Conservation (phyloP, 2,329 filamentous ascomycete species). For the Claviceps capensis region DNA sequence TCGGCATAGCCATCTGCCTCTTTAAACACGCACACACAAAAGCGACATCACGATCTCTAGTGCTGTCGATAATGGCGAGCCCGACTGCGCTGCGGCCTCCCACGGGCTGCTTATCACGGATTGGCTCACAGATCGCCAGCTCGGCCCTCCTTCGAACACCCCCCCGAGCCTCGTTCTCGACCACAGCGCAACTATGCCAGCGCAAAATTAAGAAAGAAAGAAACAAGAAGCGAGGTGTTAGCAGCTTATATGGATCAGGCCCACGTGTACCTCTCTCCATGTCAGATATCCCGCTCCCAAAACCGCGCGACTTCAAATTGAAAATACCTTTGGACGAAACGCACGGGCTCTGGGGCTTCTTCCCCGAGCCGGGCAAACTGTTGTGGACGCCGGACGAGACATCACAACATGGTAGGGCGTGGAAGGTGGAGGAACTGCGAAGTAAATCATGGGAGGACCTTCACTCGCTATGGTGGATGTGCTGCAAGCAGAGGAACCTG, state of each 20-base stretch:
- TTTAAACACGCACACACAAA: not conserved
- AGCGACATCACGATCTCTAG: not conserved
- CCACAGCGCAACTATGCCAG: constrained; percentile 35
- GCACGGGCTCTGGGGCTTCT: constrained; percentile 91
- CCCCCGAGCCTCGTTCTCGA: constrained; percentile 33
- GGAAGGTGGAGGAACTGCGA: constrained; percentile 75
- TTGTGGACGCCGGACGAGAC: constrained; percentile 61
- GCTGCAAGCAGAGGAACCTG: constrained; percentile 79
- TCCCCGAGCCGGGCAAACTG: constrained; percentile 55
- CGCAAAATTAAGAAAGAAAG: constrained; percentile 46
- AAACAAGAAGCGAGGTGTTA: constrained; percentile 71
- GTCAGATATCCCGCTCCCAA: constrained; percentile 56
- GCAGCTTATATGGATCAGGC: constrained; percentile 65
- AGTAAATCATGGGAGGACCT: constrained; percentile 89
- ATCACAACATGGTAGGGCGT: constrained; percentile 60
- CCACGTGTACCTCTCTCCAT: constrained; percentile 62
- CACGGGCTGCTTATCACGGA: constrained; percentile 11
- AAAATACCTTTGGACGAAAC: constrained; percentile 48
- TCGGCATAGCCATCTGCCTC: not conserved
- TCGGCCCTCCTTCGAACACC: constrained; percentile 5
- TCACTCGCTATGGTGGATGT: constrained; percentile 88
- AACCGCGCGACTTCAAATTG: constrained; percentile 48
- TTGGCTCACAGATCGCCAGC: constrained; percentile 3
- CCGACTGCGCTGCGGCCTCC: constrained; percentile 16
- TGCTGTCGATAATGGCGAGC: constrained; percentile 15